Percentiles rank a stretch among this genome's conserved stretches.
Evolutionary conservation across 2,329 filamentous ascomycete species (phyloP).

Genomic region (Venturia asperata): DNA sequence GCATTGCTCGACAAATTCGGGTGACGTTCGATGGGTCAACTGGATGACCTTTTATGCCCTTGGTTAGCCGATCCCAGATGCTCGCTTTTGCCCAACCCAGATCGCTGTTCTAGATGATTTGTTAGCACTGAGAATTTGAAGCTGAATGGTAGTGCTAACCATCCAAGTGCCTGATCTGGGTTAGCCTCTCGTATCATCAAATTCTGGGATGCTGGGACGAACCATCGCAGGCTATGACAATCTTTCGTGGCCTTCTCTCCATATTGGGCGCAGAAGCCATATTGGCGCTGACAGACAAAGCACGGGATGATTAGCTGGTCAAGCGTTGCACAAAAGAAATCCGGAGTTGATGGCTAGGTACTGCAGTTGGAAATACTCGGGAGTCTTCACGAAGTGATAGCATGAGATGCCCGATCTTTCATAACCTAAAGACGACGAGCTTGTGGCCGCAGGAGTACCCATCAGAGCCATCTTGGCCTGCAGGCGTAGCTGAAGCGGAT

Average conservation of each 20-base stretch:
- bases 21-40: conserved; percentile 35
- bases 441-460: background rate
- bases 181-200: background rate
- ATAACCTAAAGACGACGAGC: background rate
- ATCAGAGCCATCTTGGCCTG: background rate
- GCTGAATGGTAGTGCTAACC: background rate
- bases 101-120: conserved; percentile 9
- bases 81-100: conserved; percentile 15
- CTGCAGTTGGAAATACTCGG: background rate
- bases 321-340: background rate
- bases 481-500: conserved; percentile 9
- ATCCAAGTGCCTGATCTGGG: background rate
- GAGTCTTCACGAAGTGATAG: background rate
- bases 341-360: background rate
- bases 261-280: background rate
- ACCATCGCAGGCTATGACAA: background rate
- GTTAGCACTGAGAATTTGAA: background rate
- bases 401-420: background rate
- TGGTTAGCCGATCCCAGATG: conserved; percentile 10
- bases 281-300: background rate
- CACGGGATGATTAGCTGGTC: background rate
- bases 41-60: conserved; percentile 15
- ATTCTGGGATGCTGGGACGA: background rate
- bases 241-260: background rate
- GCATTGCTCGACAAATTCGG: conserved; percentile 32